Base-by-base conservation (phyloP, 1,139 yeast genomes). In the Candida sanyaensis region DNA sequence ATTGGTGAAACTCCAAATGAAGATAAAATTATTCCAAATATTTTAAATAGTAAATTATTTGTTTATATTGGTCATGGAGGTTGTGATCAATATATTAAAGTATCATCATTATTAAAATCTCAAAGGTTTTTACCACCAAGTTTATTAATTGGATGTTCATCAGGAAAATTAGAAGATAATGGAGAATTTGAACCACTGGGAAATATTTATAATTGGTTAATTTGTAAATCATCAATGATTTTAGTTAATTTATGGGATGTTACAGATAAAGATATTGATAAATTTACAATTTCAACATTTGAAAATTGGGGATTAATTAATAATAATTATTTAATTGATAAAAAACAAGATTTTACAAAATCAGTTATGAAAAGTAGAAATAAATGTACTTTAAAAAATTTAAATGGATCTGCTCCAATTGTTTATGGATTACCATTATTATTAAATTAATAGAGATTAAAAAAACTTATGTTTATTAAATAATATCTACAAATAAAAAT, bases 211-310 rank as follows among this genome's bases (percentile, higher is more conserved):
- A 84, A 87, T 46, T 91, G 92, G 75, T 63, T 92, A 32, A 70
- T 79, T 5, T 93, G 93, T 30, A 96, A 96, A 0, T 81, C 90
- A 42, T 95, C 96, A 0, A 78, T 88, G 83, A 77, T 90, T 1
- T 69, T 93, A 38, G 97, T 90, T 0, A 91, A 90, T 60, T 68
- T 93, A 54, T 93, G 99, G 99, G 97, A 91, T 65, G 98, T 93
- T 5, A 93, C 98, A 0, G 99, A 93, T 64, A 91, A 88, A 58
- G 99, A 93, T 63, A 89, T 91, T 47, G 98, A 93, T 65, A 77
- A 75, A 56, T 90, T 91, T 58, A 86, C 91, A 41, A 52, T 75
- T 10, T 69, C 79, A 1, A 65, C 87, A 36, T 77, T 90, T 55
- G 77, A 77, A 10, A 70, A 74, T 49, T 84, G 91, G 83, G 91